These are phyloP conservation scores for Lactifluus echinatus DNA, from an alignment of 768 basidiomycete genomes.

Conservation along the genomic window DNA sequence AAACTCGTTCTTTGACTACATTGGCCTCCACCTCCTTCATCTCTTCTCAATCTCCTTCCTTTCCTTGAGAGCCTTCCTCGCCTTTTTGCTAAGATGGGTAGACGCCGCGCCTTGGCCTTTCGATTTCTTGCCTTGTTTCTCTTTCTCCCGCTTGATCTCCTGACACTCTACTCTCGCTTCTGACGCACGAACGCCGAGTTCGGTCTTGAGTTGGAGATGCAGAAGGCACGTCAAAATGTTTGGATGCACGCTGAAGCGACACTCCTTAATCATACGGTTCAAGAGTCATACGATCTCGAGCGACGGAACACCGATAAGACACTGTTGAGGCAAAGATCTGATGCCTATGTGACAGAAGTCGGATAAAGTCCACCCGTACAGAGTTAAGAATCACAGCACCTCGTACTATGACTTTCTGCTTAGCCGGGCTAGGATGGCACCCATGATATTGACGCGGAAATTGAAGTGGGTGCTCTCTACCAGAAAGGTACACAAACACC, in stretches of 20 bases:
- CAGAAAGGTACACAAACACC: constrained; percentile 81
- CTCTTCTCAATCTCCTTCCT: constrained; percentile 86
- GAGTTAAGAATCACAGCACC: constrained; percentile 37
- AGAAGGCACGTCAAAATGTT: constrained; percentile 79
- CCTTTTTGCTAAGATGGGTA: constrained; percentile 87
- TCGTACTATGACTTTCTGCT: constrained; percentile 86
- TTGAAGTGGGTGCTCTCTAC: constrained; percentile 91
- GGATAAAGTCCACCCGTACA: constrained; percentile 15
- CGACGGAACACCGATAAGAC: constrained; percentile 81
- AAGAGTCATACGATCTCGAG: constrained; percentile 84
- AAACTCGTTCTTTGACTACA: constrained; percentile 79
- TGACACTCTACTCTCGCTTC: constrained; percentile 55
- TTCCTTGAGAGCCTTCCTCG: constrained; percentile 78
- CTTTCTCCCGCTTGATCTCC: constrained; percentile 25
- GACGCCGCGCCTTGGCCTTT: constrained; percentile 34
- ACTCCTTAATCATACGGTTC: constrained; percentile 94
- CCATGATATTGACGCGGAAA: constrained; percentile 89
- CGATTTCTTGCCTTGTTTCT: constrained; percentile 35
- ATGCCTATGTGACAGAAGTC: constrained; percentile 44
- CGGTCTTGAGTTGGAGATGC: constrained; percentile 78
- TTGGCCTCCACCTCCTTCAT: constrained; percentile 91
- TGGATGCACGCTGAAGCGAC: constrained; percentile 82
- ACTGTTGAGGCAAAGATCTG: constrained; percentile 76
- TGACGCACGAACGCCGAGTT: constrained; percentile 74
- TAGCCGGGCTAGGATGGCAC: constrained; percentile 70